Conservation (phyloP, 805 yeast genomes). For the Crinitomyces ghanaensis region DNA sequence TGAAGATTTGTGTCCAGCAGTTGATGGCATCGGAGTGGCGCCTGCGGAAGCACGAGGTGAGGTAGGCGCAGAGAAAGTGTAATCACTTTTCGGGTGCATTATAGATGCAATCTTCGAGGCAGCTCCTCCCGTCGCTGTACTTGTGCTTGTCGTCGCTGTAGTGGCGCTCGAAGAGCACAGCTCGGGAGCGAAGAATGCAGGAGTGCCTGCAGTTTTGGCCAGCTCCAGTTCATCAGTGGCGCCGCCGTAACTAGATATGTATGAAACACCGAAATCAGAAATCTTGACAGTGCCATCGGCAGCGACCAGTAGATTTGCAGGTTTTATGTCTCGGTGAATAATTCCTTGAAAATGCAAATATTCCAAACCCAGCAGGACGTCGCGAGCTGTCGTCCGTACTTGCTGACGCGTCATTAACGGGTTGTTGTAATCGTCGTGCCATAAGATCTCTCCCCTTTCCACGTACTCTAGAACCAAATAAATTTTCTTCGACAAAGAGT, state of each 20-base stretch:
- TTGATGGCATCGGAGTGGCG: too few relatives aligned
- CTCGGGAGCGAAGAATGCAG: constrained; percentile 95
- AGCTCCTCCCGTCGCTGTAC: too few relatives aligned
- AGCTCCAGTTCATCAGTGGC: constrained; percentile 65
- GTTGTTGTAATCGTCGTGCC: constrained; percentile 49
- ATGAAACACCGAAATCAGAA: constrained; percentile 94
- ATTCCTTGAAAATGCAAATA: constrained; percentile 84
- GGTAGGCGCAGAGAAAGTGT: too few relatives aligned
- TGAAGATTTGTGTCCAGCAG: too few relatives aligned
- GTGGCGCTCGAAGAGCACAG: constrained; percentile 17
- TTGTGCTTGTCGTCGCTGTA: constrained; percentile 10
- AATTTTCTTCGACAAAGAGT: constrained; percentile 68
- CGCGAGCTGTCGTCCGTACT: constrained; percentile 64
- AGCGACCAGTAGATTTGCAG: constrained; percentile 75
- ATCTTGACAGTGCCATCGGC: constrained; percentile 70
- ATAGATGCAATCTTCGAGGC: too few relatives aligned
- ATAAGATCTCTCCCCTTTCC: constrained; percentile 80
- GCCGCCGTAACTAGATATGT: constrained; percentile 39
- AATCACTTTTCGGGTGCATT: too few relatives aligned
- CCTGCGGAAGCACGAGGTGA: too few relatives aligned
- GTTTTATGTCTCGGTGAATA: constrained; percentile 91
- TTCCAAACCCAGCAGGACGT: constrained; percentile 78
- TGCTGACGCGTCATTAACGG: constrained; percentile 61
- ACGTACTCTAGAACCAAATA: constrained; percentile 84
- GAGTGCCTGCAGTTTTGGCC: constrained; percentile 96